Conservation (phyloP, 495 filamentous ascomycete species). For the Cenococcum geophilum region DNA sequence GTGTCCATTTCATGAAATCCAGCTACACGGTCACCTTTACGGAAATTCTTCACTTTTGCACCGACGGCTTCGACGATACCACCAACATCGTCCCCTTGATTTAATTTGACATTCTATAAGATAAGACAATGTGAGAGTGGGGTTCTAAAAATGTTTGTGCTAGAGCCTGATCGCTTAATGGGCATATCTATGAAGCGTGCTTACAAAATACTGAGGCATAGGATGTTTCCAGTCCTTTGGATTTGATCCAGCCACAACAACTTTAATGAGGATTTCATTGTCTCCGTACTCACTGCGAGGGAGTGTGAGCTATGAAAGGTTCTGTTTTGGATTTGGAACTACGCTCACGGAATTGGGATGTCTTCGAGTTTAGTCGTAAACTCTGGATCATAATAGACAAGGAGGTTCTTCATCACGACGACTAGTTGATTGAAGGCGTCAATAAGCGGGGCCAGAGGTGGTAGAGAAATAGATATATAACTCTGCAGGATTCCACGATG, state of each 20-base stretch:
- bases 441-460: too few relatives aligned
- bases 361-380: slow-evolving; percentile 7
- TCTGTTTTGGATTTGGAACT: neutral
- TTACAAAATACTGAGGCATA: neutral
- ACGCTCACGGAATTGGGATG: neutral
- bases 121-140: neutral
- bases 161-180: neutral
- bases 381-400: slow-evolving; percentile 8
- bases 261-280: slow-evolving; percentile 27
- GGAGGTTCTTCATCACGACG: slow-evolving; percentile 7
- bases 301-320: neutral
- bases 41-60: slow-evolving; percentile 9
- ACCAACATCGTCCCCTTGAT: slow-evolving; percentile 23
- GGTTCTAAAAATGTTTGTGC: neutral
- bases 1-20: slow-evolving; percentile 20
- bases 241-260: slow-evolving; percentile 23
- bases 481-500: too few relatives aligned
- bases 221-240: slow-evolving; percentile 29
- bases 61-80: slow-evolving; percentile 23
- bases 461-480: too few relatives aligned
- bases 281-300: neutral
- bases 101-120: slow-evolving; percentile 10
- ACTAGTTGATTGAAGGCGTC: neutral
- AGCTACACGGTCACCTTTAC: slow-evolving; percentile 19
- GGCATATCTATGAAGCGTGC: neutral